Base-by-base conservation (phyloP, 306 rosid genomes). In the Vigna reflexopilosa region DNA sequence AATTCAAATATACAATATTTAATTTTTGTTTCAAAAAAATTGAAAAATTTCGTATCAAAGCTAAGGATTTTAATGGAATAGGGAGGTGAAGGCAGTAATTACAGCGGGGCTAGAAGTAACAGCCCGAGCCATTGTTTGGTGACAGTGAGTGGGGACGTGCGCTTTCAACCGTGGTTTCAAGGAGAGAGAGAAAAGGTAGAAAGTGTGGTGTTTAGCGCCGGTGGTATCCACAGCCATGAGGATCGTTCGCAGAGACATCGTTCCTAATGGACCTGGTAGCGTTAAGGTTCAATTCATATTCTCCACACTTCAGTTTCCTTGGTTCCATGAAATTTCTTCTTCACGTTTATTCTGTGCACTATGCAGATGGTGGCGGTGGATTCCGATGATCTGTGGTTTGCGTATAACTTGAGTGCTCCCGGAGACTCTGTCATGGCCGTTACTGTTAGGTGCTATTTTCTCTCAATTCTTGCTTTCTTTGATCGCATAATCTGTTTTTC, bases 311-410 rank as follows among this genome's bases (percentile, higher is more conserved):
- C 5, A 4, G 7, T 69, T 30, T 10, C 9, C 3, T 28, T 50
- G 1, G 1, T 74, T 51, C 1, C 16, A 10, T 42, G 12, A 12
- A 47, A 26, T 51, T 65, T 9, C 17, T 48, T 7, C 2, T n/a
- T 55, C 6, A 40, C 2, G 17, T 24, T 42, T 57, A 47, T 52
- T 3, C 6, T 38, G 3, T 85, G 70, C 77, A 93, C 9, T 38
- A 5, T 85, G 70, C 77, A 95, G 99, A 95, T 95, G 99, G 84
- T 95, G 4, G 91, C 99, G 32, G 81, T 89, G 65, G 99, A 95
- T 86, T 77, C 98, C 1, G 99, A 95, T 85, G 99, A 95, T 86
- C 50, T 95, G 4, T 95, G 99, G 99, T 87, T 72, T 84, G 99
- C 84, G 5, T 95, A 81, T 86, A 95, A 95, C 86, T 77, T 95